Evolutionary conservation across 805 yeast species (phyloP), one percentile per base, ranked within the genome.

Genomic region (Metschnikowia orientalis): DNA sequence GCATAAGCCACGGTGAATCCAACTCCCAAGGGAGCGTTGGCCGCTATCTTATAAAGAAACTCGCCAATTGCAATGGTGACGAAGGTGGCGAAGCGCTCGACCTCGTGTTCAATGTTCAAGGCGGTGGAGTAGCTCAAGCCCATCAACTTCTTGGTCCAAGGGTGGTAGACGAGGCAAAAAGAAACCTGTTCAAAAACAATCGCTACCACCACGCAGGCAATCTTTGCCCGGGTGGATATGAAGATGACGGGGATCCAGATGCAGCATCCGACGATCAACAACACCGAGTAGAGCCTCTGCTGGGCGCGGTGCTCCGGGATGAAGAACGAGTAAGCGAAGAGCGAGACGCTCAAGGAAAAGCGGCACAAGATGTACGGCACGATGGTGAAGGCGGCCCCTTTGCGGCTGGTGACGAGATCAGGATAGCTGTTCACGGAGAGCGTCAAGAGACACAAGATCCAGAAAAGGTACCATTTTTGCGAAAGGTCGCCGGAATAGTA

Each of bases 31-130:
- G 76, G 71, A n/a, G 63, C 56, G 0, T 54, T 52, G 2, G 77
- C 71, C 6, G 75, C 80, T 6, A 73, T 57, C 24, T 67, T 70
- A 45, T 70, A 75, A 9, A 77, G 54, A 42, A 75, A 78, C 42
- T 78, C 84, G 21, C 85, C 85, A 41, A 79, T 64, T 4, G 81
- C 82, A 53, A 79, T 77, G 42, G 77, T 68, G 34, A 64, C 77
- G 47, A 79, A 79, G 0, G 78, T 74, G 2, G 71, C 65, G 45
- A 62, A 66, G 35, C 85, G 52, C 47, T 79, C 85, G 17, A 75
- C 79, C 48, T 77, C 82, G 47, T 79, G 84, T 42, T 77, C 83
- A 35, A 79, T 74, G 47, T 76, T 77, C 39, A 77, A 50, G 1
- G 84, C 84, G 0, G 85, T 75, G 8, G 80, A 67, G 35, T 63